These are phyloP conservation scores for Mucor mucedo DNA, from an alignment of 371 early-diverging fungal genomes.

Conservation along the genomic window DNA sequence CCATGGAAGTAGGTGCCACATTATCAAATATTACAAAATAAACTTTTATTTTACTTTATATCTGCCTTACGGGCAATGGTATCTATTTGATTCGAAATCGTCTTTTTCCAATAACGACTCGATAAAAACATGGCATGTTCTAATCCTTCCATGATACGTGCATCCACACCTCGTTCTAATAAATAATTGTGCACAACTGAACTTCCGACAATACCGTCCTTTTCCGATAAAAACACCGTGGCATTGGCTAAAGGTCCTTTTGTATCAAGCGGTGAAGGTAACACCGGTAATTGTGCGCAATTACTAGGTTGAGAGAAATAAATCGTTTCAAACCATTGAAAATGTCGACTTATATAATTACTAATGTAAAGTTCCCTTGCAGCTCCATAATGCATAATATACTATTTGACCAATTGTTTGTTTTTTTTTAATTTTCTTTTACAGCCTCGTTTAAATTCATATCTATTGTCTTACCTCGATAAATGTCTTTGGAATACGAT, in stretches of 20 bases:
- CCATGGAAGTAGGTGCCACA: constrained; percentile 22
- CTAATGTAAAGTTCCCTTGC: constrained; percentile 69
- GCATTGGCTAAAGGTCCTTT: constrained; percentile 29
- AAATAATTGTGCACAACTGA: constrained; percentile 41
- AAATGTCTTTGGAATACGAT: constrained; percentile 57
- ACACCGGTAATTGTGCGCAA: background rate
- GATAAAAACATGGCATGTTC: constrained; percentile 59
- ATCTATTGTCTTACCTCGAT: constrained; percentile 45
- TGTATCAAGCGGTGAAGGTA: constrained; percentile 9
- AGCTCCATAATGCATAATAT: constrained; percentile 63
- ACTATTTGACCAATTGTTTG: constrained; percentile 18
- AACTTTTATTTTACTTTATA: constrained; percentile 1
- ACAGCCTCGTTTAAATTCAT: background rate
- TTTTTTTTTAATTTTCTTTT: background rate
- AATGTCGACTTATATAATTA: constrained; percentile 65
- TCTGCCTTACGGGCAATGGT: constrained; percentile 32
- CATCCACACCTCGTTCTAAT: constrained; percentile 24
- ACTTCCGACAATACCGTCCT: constrained; percentile 53
- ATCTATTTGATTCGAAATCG: constrained; percentile 33
- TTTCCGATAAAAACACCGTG: constrained; percentile 49
- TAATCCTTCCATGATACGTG: constrained; percentile 46
- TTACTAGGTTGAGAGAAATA: constrained; percentile 41
- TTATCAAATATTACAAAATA: constrained; percentile 6
- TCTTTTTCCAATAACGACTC: constrained; percentile 42
- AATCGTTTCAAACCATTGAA: constrained; percentile 65